Conservation (phyloP, 169 alveolate species). For the Neospora caninum region DNA sequence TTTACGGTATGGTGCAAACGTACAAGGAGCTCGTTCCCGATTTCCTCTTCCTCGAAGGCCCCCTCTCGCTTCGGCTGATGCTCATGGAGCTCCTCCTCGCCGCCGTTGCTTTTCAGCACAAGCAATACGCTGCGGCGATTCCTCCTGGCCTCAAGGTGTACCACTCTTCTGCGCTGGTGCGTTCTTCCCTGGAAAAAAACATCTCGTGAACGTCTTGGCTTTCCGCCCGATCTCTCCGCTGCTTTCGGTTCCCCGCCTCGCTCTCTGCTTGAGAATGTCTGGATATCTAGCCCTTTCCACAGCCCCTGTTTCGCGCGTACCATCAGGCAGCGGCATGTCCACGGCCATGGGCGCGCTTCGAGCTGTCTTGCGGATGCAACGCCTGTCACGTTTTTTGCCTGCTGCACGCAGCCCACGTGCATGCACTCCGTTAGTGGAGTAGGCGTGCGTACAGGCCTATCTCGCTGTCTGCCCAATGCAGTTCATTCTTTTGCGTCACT, state of each 20-base stretch:
- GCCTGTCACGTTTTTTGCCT: too few relatives aligned
- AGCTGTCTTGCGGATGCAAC: too few relatives aligned
- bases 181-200: neutral
- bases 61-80: constrained; percentile 55
- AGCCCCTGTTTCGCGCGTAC: too few relatives aligned
- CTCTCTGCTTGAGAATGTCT: too few relatives aligned
- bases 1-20: neutral
- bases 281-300: too few relatives aligned
- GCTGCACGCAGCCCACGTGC: too few relatives aligned
- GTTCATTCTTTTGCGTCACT: too few relatives aligned
- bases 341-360: too few relatives aligned
- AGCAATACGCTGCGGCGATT: constrained; percentile 50
- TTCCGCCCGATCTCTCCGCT: neutral
- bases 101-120: constrained; percentile 64
- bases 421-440: too few relatives aligned
- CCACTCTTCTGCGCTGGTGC: constrained; percentile 10
- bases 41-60: constrained; percentile 59
- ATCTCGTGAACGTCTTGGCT: neutral
- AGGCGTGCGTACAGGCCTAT: too few relatives aligned
- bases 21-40: constrained; percentile 42
- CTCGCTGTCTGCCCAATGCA: too few relatives aligned
- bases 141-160: constrained; percentile 58
- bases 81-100: constrained; percentile 62
- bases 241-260: neutral
- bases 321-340: too few relatives aligned